Conservation (phyloP, 805 yeast species). For the Schizosaccharomyces pombe region DNA sequence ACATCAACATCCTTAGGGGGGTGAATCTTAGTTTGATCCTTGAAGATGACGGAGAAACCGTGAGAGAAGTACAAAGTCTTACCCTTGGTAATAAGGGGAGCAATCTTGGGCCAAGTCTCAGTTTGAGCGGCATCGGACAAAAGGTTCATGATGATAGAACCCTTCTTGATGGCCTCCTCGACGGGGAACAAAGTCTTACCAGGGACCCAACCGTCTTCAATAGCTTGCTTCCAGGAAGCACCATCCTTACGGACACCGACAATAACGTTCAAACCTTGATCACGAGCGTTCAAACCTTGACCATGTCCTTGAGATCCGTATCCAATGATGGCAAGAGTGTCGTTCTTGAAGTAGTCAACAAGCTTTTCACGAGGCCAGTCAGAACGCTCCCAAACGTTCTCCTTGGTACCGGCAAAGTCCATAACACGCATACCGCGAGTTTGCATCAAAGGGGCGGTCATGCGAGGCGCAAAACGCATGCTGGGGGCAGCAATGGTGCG, state of each 20-base stretch:
- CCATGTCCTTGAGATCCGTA: conserved; percentile 99
- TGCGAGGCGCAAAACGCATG: conserved; percentile 16
- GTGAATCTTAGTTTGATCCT: conserved; percentile 86
- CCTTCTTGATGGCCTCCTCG: conserved; percentile 72
- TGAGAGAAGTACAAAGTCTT: conserved; percentile 97
- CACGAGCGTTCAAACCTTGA: conserved; percentile 97
- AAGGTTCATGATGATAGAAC: conserved; percentile 92
- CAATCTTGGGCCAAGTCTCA: conserved; percentile 77
- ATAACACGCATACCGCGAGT: conserved; percentile 87
- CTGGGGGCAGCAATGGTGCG: conserved; percentile 1
- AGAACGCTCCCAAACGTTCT: conserved; percentile 73
- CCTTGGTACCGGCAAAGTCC: conserved; percentile 87
- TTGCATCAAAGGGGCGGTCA: conserved; percentile 30
- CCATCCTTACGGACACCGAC: conserved; percentile 97
- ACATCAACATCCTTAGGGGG: conserved; percentile 90
- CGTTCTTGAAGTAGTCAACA: conserved; percentile 88
- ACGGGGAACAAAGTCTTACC: conserved; percentile 94
- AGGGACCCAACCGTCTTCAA: conserved; percentile 99
- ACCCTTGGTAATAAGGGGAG: conserved; percentile 85
- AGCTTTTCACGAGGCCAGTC: conserved; percentile 99
- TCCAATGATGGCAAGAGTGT: conserved; percentile 91
- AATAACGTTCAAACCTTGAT: conserved; percentile 92
- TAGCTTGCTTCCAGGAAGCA: conserved; percentile 98
- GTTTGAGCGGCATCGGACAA: conserved; percentile 98
- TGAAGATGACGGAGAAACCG: conserved; percentile 98